These are phyloP conservation scores for Exophiala spinifera DNA, from an alignment of 2,329 filamentous ascomycete species.

Conservation along the genomic window DNA sequence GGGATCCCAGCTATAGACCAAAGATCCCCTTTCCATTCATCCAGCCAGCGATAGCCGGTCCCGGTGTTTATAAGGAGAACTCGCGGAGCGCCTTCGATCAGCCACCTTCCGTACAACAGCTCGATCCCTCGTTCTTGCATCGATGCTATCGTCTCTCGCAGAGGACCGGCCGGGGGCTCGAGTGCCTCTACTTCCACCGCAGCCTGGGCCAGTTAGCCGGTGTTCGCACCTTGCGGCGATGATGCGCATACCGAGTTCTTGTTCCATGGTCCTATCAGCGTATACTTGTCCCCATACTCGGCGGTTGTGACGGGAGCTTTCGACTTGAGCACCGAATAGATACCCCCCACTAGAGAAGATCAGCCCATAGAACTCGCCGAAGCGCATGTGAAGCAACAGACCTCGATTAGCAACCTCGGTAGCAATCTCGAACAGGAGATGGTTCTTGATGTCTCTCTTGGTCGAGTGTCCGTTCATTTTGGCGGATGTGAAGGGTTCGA, in stretches of 20 bases:
- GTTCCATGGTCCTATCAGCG: slow-evolving; percentile 90
- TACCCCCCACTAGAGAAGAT: slow-evolving; percentile 72
- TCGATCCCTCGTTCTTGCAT: slow-evolving; percentile 91
- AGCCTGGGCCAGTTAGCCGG: slow-evolving; percentile 55
- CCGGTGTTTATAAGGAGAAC: slow-evolving; percentile 94
- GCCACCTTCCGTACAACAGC: slow-evolving; percentile 90
- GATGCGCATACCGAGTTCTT: slow-evolving; percentile 68
- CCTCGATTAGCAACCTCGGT: slow-evolving; percentile 97
- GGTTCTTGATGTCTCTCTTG: slow-evolving; percentile 80
- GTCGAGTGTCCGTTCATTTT: slow-evolving; percentile 30
- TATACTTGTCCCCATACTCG: slow-evolving; percentile 97
- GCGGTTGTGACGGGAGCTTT: slow-evolving; percentile 96
- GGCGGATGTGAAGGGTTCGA: slow-evolving; percentile 8
- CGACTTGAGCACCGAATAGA: slow-evolving; percentile 98
- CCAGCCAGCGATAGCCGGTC: slow-evolving; percentile 82
- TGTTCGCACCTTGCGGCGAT: slow-evolving; percentile 1
- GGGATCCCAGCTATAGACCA: slow-evolving; percentile 93
- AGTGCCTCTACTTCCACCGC: slow-evolving; percentile 97
- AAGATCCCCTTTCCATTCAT: slow-evolving; percentile 96
- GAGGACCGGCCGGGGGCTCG: slow-evolving; percentile 74
- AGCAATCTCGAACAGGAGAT: slow-evolving; percentile 92
- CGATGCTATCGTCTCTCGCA: slow-evolving; percentile 78
- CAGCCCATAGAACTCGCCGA: slow-evolving; percentile 13
- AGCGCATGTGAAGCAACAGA: slow-evolving; percentile 39
- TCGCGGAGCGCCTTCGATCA: slow-evolving; percentile 92